A percentile compares a stretch with the other conserved stretches of the same genome.
Conservation (phyloP, 495 filamentous ascomycete species). For the Sordaria brevicollis region DNA sequence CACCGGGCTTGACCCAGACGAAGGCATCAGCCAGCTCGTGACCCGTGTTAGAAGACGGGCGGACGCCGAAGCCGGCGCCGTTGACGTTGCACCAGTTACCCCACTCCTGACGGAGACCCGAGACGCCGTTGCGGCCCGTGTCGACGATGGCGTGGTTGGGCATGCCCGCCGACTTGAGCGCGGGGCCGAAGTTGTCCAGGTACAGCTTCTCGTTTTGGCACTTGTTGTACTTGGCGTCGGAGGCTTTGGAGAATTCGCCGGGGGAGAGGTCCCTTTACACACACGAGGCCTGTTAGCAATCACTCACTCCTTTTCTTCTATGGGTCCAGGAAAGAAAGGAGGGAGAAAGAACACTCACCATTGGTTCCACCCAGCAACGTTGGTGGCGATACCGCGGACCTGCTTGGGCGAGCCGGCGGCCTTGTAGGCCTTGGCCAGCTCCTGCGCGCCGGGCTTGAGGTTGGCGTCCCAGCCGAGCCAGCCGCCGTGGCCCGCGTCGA, state of each 20-base stretch:
- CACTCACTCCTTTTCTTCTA: constrained; percentile 24
- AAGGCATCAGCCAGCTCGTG: constrained; percentile 58
- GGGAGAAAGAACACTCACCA: constrained; percentile 29
- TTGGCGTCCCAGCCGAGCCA: constrained; percentile 82
- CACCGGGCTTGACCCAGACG: constrained; percentile 79
- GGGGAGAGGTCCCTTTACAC: constrained; percentile 40
- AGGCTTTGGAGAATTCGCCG: constrained; percentile 56
- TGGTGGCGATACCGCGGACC: constrained; percentile 65
- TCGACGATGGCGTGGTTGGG: constrained; percentile 67
- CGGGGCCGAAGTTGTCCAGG: constrained; percentile 53
- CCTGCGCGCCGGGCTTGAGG: constrained; percentile 57
- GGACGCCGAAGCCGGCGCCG: constrained; percentile 63
- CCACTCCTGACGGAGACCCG: constrained; percentile 57
- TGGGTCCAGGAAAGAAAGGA: background rate
- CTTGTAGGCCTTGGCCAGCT: constrained; percentile 58
- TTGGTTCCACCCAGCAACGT: constrained; percentile 70
- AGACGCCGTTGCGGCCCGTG: constrained; percentile 56
- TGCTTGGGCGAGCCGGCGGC: constrained; percentile 51
- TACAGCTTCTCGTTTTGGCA: constrained; percentile 66
- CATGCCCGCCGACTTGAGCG: constrained; percentile 52
- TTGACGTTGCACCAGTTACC: constrained; percentile 82
- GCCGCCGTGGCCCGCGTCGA: constrained; percentile 72
- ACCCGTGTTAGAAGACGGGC: constrained; percentile 54
- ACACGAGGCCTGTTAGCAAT: background rate
- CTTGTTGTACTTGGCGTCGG: constrained; percentile 43